Conservation (phyloP, 2,329 filamentous ascomycete genomes). For the Fusarium sp. region DNA sequence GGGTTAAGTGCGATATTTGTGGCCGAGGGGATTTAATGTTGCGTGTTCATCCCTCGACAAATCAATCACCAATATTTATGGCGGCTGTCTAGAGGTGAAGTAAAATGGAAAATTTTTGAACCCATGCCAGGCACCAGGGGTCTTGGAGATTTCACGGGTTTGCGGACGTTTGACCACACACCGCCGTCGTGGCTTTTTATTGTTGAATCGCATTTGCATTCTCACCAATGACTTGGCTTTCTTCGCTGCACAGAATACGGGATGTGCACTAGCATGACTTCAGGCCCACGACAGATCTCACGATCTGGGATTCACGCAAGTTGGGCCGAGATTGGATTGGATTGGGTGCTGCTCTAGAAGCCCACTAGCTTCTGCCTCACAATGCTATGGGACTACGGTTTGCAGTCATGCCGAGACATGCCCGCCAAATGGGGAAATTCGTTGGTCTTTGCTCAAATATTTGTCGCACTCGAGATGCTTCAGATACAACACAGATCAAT, state of each 20-base stretch:
- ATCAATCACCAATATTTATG: constrained; percentile 9
- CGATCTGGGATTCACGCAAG: constrained; percentile 34
- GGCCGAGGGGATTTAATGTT: constrained; percentile 4
- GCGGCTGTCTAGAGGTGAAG: constrained; percentile 18
- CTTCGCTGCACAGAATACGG: constrained; percentile 26
- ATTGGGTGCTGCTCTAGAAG: constrained; percentile 10
- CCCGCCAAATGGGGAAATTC: constrained; percentile 11
- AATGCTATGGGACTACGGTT: constrained; percentile 9
- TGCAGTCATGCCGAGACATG: constrained; percentile 33
- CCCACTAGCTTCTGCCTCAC: constrained; percentile 10
- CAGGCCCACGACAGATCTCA: constrained; percentile 30
- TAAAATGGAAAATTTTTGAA: not conserved
- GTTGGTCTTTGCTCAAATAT: constrained; percentile 5
- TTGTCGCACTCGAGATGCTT: not conserved
- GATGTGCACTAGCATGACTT: constrained; percentile 30
- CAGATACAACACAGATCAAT: constrained; percentile 3
- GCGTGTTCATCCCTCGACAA: constrained; percentile 15
- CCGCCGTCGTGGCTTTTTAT: constrained; percentile 28
- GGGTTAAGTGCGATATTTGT: not conserved
- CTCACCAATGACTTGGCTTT: constrained; percentile 23
- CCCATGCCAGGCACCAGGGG: constrained; percentile 15
- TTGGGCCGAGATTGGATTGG: constrained; percentile 29
- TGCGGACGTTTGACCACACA: constrained; percentile 23
- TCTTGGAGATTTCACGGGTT: constrained; percentile 26
- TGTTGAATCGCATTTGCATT: not conserved